Conservation (phyloP, 129 eudicot genomes). For the Daucus carota region DNA sequence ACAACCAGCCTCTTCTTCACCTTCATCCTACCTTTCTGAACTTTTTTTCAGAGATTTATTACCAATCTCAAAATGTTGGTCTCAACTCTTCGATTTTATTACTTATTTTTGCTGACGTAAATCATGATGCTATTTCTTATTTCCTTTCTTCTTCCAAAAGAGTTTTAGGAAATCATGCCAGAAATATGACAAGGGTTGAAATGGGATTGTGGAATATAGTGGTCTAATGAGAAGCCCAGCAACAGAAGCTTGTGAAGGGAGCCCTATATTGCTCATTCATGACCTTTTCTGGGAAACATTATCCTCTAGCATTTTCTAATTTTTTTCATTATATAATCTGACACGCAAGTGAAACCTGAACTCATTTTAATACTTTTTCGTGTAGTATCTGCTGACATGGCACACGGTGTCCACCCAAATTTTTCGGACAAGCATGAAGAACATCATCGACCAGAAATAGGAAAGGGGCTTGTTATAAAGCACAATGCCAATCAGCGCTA, state of each 20-base stretch:
- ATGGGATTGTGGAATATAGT: neutral
- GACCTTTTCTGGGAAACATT: neutral
- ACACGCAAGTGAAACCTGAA: neutral
- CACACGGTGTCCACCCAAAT: slow-evolving; percentile 98
- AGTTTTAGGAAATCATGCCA: neutral
- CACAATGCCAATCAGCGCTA: slow-evolving; percentile 97
- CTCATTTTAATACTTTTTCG: neutral
- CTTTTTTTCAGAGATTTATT: neutral
- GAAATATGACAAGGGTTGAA: neutral
- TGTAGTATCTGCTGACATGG: slow-evolving; percentile 98
- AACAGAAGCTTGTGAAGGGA: neutral
- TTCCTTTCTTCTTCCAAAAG: neutral
- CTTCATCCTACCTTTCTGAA: neutral
- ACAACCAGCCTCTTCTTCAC: neutral
- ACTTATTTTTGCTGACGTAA: neutral
- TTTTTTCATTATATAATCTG: neutral
- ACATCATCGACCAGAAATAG: slow-evolving; percentile 76
- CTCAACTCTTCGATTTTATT: neutral
- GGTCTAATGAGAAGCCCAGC: neutral
- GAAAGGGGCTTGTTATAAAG: slow-evolving; percentile 85
- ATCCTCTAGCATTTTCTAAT: neutral
- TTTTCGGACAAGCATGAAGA: slow-evolving; percentile 85
- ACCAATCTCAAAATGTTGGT: neutral
- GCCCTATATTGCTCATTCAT: neutral
- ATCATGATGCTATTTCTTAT: neutral